Percentiles rank a stretch among this genome's conserved stretches.
phyloP scores from a whole-genome alignment of 2,329 filamentous ascomycete genomes.

The Ilyonectria mors-panacis region DNA sequence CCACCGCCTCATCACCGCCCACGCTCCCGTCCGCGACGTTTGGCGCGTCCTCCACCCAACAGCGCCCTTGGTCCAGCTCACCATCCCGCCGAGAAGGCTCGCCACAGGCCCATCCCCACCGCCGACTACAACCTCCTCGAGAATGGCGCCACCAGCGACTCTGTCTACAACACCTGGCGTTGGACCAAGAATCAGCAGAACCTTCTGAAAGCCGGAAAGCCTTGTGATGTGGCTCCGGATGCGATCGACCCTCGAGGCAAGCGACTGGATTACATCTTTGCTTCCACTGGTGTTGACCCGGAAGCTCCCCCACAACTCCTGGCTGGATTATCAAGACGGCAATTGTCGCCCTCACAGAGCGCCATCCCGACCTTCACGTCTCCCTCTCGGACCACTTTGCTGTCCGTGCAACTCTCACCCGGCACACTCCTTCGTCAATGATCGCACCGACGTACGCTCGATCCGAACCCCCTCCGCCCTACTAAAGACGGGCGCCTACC shows the following conservation, averaged over 20 bases:
- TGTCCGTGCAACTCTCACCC: conserved; percentile 82
- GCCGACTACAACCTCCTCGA: conserved; percentile 83
- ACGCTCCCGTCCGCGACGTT: conserved; percentile 83
- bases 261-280: conserved; percentile 95
- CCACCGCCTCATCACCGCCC: conserved; percentile 84
- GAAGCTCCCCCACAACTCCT: conserved; percentile 50
- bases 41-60: conserved; percentile 88
- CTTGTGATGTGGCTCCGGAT: conserved; percentile 72
- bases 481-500: conserved; percentile 46
- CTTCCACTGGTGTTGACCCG: conserved; percentile 66
- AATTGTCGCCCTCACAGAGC: conserved; percentile 83
- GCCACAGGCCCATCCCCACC: conserved; percentile 78
- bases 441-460: conserved; percentile 32
- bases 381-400: conserved; percentile 97
- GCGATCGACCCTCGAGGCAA: conserved; percentile 83
- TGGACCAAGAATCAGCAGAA: conserved; percentile 83
- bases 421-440: conserved; percentile 55
- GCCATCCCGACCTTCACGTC: conserved; percentile 85
- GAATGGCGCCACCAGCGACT: conserved; percentile 92
- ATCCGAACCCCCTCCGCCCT: conserved; percentile 43
- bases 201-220: conserved; percentile 72
- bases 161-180: conserved; percentile 91
- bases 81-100: conserved; percentile 76
- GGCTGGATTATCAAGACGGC: conserved; percentile 80
- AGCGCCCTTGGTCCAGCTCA: conserved; percentile 83